Base-by-base conservation (phyloP, 768 basidiomycete genomes). In the Fomitopsis pulvina region DNA sequence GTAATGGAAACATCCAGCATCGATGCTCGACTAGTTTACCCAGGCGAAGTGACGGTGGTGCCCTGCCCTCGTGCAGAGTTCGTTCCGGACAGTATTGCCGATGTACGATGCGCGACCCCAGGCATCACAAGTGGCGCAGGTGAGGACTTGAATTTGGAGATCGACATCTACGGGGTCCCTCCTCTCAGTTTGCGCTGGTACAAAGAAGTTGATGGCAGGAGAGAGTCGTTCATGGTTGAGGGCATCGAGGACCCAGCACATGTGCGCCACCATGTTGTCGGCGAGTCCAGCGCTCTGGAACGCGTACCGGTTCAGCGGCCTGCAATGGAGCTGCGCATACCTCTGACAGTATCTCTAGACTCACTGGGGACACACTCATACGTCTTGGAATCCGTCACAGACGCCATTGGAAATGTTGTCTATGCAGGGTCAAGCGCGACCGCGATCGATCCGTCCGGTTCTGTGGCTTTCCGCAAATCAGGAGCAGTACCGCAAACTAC, bases 11-110 rank as follows among this genome's bases (percentile, higher is more conserved):
- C 74, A 11, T 79, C 81, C 1, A 78, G 80, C 37, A 79, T 81
- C 38, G 83, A 85, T 38, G 89, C 92, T 30, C 82, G 88, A 24
- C 68, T 94, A n/a, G 66, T 76, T 48, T 73, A 76, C 47, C 71
- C 81, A 39, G 73, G 74, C 12, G 79, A 85, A 52, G 76, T 91
- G 27, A 75, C 79, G 0, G 71, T 95, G 39, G 88, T 84, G 11
- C 87, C 92, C 18, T 96, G 93, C 61, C 93, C 93, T 5, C 73
- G 70, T 4, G 90, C 83, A 3, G 76, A 78, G 56, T 93, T 92
- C 60, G 58, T 70, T 0, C 63, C 65, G 1, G 69, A 70, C 21
- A 62, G 66, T 16, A 66, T 75, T 24, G 66, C 74, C 45, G 69
- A 77, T 14, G 63, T 83, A 48, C 81, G 79, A 29, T 94, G 91